Evolutionary conservation across 768 basidiomycete genomes (phyloP).

Genomic region (Ramaria rubella): DNA sequence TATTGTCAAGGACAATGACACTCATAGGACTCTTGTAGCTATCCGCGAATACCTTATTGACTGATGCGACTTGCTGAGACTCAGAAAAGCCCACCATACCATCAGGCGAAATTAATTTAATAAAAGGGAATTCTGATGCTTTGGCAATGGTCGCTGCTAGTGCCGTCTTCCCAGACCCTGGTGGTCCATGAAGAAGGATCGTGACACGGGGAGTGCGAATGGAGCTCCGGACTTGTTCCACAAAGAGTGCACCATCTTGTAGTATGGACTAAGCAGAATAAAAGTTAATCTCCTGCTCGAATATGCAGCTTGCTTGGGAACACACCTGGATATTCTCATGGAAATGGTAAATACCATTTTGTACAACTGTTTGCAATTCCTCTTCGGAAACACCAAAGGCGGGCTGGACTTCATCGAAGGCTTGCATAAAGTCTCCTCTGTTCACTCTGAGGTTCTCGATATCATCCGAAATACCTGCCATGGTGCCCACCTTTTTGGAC

Average conservation of each 20-base stretch:
- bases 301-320: slow-evolving; percentile 5
- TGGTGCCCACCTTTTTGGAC: slow-evolving; percentile 68
- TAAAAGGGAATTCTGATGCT: slow-evolving; percentile 92
- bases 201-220: slow-evolving; percentile 89
- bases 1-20: slow-evolving; percentile 90
- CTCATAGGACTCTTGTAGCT: slow-evolving; percentile 97
- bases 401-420: slow-evolving; percentile 90
- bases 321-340: slow-evolving; percentile 68
- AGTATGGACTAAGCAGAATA: slow-evolving; percentile 59
- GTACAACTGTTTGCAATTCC: slow-evolving; percentile 86
- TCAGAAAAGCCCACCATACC: slow-evolving; percentile 97
- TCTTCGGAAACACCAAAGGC: slow-evolving; percentile 98
- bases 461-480: slow-evolving; percentile 95
- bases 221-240: slow-evolving; percentile 89
- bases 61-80: slow-evolving; percentile 80
- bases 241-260: slow-evolving; percentile 78
- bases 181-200: slow-evolving; percentile 80
- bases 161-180: slow-evolving; percentile 92
- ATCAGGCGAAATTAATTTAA: slow-evolving; percentile 94
- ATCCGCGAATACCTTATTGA: slow-evolving; percentile 90
- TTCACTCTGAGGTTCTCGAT: slow-evolving; percentile 90
- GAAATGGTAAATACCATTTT: slow-evolving; percentile 95
- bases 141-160: slow-evolving; percentile 91
- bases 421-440: slow-evolving; percentile 78
- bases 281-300: not conserved